Base-by-base conservation (phyloP, 108 stramenopile species). In the Nitzschia sp. region DNA sequence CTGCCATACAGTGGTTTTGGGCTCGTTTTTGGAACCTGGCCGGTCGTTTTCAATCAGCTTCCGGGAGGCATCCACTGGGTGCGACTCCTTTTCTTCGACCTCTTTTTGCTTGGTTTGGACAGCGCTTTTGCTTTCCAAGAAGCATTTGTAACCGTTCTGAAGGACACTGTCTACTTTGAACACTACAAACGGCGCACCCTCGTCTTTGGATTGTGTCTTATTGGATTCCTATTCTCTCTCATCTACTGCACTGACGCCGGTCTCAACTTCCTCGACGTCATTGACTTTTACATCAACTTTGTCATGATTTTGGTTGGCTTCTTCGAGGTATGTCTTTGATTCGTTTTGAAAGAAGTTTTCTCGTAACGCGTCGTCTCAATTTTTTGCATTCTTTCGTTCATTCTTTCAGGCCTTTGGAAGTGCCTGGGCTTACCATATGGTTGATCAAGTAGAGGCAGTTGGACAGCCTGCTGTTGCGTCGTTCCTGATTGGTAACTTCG, bases 261-360 rank as follows among this genome's bases (percentile, higher is more conserved):
- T 15, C 44, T 78, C 28, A 52, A 71, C 54, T 76, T 86, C 41
- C 66, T 86, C n/a, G 85, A 86, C 33, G 54, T 46, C 0, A 71
- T 83, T 23, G 85, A 86, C 57, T 80, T 72, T 48, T 86, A 81
- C 47, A 66, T 81, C 26, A 81, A 83, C 59, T 82, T 76, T 68
- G 65, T 81, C 45, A 74, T 83, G 34, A 45, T 86, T 3, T 59
- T 86, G 1, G 48, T 86, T 11, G 85, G 85, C 27, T 77, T 70
- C 28, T 61, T 66, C 27, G 75, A 84, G n/a, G n/a, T n/a, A n/a
- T n/a, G n/a, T n/a, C n/a, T n/a, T n/a, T n/a, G n/a, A n/a, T n/a
- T n/a, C n/a, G n/a, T n/a, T n/a, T n/a, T n/a, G n/a, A n/a, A n/a
- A n/a, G n/a, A n/a, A n/a, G n/a, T n/a, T n/a, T n/a, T n/a, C n/a